These are phyloP conservation scores for Leptographium radiaticola DNA, from an alignment of 2,329 filamentous ascomycete genomes.

Conservation along the genomic window DNA sequence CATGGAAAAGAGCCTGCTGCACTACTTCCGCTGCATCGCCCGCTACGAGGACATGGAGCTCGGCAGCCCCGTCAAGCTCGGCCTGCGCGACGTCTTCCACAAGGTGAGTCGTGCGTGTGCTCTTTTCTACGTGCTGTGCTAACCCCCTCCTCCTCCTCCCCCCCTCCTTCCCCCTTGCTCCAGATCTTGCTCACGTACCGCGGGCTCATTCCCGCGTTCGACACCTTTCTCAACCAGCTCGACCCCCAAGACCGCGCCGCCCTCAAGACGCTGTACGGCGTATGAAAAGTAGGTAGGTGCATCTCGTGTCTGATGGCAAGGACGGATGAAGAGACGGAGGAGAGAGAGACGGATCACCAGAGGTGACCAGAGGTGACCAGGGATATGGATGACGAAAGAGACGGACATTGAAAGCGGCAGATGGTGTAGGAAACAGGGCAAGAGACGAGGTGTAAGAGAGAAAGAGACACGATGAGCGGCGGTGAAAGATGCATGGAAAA, in stretches of 20 bases:
- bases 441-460: too few species aligned
- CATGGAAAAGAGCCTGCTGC: conserved; percentile 73
- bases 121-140: neutral
- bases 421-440: too few species aligned
- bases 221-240: conserved; percentile 39
- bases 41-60: conserved; percentile 55
- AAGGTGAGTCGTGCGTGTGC: conserved; percentile 40
- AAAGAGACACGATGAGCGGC: too few species aligned
- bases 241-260: conserved; percentile 34
- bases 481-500: too few species aligned
- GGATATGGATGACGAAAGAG: too few species aligned
- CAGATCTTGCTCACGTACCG: conserved; percentile 43
- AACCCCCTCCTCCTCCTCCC: neutral
- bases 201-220: conserved; percentile 46
- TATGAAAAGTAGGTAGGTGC: conserved; percentile 16
- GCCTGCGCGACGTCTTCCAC: conserved; percentile 61
- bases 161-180: conserved; percentile 3
- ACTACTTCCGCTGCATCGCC: conserved; percentile 77
- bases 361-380: too few species aligned
- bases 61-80: conserved; percentile 47
- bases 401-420: too few species aligned
- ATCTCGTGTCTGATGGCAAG: too few species aligned
- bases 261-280: conserved; percentile 33
- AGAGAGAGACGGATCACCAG: neutral
- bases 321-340: neutral